phyloP scores from a whole-genome alignment of 495 filamentous ascomycete species.

The Xylaria palmicola region DNA sequence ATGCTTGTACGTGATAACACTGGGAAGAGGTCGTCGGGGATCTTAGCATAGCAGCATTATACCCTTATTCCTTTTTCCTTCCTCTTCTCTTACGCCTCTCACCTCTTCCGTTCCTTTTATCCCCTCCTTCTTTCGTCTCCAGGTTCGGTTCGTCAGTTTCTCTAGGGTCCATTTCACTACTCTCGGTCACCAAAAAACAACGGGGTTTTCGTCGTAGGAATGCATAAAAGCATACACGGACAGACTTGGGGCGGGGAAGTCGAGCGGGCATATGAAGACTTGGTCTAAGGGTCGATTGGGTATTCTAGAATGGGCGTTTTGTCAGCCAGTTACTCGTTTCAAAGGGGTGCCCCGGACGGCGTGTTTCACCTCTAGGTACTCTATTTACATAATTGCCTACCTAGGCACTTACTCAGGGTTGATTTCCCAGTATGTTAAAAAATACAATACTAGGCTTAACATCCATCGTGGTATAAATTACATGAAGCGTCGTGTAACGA shows the following conservation, averaged over 20 bases:
- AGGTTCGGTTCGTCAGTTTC: neutral
- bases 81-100: neutral
- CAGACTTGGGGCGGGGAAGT: neutral
- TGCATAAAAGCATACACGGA: too few relatives aligned
- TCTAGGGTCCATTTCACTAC: neutral
- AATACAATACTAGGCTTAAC: neutral
- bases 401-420: neutral
- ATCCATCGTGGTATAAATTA: neutral
- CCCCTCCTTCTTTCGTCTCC: neutral
- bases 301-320: too few relatives aligned
- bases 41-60: slow-evolving; percentile 10
- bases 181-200: neutral
- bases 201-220: neutral
- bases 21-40: neutral
- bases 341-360: neutral
- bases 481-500: too few relatives aligned
- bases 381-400: neutral
- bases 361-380: neutral
- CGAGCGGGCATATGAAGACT: neutral
- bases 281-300: neutral
- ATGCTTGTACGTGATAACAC: too few relatives aligned
- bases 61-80: slow-evolving; percentile 3
- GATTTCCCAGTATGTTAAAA: neutral
- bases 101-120: neutral
- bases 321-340: too few relatives aligned